Percentiles rank a stretch among this genome's conserved stretches.
Evolutionary conservation across 208 protist genomes (phyloP).

Genomic region (Trypanosoma lewisi): DNA sequence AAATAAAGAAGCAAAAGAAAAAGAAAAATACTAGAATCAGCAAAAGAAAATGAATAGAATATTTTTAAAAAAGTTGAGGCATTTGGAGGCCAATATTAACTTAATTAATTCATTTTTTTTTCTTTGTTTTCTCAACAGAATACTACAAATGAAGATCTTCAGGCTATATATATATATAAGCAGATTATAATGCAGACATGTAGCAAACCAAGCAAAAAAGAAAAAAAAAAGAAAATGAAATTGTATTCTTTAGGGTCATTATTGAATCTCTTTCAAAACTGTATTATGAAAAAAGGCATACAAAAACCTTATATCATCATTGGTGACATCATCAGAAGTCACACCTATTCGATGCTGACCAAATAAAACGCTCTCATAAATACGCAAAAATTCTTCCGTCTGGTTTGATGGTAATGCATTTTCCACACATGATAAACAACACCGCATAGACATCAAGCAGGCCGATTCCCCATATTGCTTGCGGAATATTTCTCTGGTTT

Average conservation of each 20-base stretch:
- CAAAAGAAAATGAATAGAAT: conserved; percentile 20
- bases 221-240: background rate
- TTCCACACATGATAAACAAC: conserved; percentile 78
- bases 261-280: conserved; percentile 76
- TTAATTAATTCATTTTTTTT: no score
- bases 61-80: conserved; percentile 6
- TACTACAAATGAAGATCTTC: background rate
- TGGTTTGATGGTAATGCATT: conserved; percentile 53
- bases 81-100: no score
- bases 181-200: background rate
- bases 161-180: background rate
- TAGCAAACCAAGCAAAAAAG: background rate
- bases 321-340: conserved; percentile 45
- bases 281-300: conserved; percentile 88
- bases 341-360: conserved; percentile 65
- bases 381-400: conserved; percentile 65
- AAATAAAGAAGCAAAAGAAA: conserved; percentile 22
- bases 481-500: conserved; percentile 52
- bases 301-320: conserved; percentile 87
- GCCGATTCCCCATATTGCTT: conserved; percentile 57
- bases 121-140: no score
- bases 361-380: conserved; percentile 82
- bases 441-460: conserved; percentile 84
- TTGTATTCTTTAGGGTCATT: background rate
- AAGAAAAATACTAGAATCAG: conserved; percentile 26